Conservation (phyloP, 805 yeast species). For the Monosporozyma siamensis region DNA sequence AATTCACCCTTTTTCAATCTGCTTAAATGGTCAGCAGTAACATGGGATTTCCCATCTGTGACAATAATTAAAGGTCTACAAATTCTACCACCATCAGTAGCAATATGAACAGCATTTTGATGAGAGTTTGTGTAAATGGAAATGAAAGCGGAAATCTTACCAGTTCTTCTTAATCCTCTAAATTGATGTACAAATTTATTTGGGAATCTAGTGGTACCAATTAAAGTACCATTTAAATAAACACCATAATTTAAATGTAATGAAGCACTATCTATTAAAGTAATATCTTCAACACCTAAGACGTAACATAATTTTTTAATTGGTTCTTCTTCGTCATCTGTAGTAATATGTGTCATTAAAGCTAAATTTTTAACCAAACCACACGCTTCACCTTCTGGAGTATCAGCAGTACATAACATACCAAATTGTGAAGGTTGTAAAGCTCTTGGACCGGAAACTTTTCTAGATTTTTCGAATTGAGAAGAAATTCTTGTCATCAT, state of each 20-base stretch:
- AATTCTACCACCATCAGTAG: conserved; percentile 97
- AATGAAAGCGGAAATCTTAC: conserved; percentile 80
- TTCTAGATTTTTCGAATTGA: conserved; percentile 96
- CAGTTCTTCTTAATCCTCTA: conserved; percentile 72
- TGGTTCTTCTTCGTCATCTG: conserved; percentile 95
- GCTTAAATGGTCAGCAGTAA: conserved; percentile 58
- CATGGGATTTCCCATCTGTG: conserved; percentile 59
- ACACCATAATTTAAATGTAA: conserved; percentile 78
- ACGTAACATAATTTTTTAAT: conserved; percentile 64
- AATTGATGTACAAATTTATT: conserved; percentile 70
- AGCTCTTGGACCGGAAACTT: conserved; percentile 98
- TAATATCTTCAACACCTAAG: conserved; percentile 84
- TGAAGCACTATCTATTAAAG: conserved; percentile 71
- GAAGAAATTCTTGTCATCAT: conserved; percentile 99
- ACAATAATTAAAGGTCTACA: conserved; percentile 94
- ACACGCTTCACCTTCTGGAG: conserved; percentile 99
- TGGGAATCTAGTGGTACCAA: conserved; percentile 85
- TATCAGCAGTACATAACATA: conserved; percentile 97
- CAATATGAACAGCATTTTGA: conserved; percentile 90
- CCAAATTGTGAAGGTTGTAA: conserved; percentile 98
- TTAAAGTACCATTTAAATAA: conserved; percentile 85
- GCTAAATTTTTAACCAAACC: conserved; percentile 96
- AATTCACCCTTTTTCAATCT: conserved; percentile 57
- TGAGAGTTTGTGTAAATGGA: conserved; percentile 85
- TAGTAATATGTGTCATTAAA: conserved; percentile 95